Evolutionary conservation across 331 rosid genomes (phyloP).

Genomic region (Quercus phellos): DNA sequence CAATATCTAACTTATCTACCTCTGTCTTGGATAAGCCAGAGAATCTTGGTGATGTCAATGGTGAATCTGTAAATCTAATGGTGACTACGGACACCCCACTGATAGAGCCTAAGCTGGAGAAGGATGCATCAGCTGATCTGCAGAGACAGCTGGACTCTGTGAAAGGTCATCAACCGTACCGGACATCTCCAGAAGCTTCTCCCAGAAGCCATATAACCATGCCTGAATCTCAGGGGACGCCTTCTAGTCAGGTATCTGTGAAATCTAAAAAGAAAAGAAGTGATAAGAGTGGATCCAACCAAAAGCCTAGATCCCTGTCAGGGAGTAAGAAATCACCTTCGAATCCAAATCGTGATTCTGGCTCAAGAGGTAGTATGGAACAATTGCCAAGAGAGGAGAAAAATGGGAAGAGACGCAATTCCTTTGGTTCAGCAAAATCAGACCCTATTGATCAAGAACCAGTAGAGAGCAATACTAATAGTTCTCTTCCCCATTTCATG

Average conservation of each 20-base stretch:
- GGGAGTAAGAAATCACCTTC: constrained; percentile 61
- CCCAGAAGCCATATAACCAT: constrained; percentile 63
- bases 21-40: constrained; percentile 36
- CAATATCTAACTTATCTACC: constrained; percentile 27
- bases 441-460: constrained; percentile 69
- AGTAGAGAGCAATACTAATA: constrained; percentile 47
- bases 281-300: constrained; percentile 49
- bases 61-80: constrained; percentile 28
- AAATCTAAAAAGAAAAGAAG: constrained; percentile 44
- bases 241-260: constrained; percentile 78
- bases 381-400: constrained; percentile 55
- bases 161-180: constrained; percentile 34
- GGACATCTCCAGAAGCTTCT: constrained; percentile 60
- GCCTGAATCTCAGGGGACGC: constrained; percentile 88
- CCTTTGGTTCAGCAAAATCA: constrained; percentile 62
- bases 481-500: constrained; percentile 81
- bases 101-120: constrained; percentile 32
- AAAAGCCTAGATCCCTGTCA: constrained; percentile 34
- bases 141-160: constrained; percentile 33
- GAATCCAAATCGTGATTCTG: constrained; percentile 46
- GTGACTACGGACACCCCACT: constrained; percentile 30
- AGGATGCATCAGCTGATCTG: constrained; percentile 32
- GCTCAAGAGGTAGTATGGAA: constrained; percentile 52
- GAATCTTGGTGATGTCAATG: constrained; percentile 21
- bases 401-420: constrained; percentile 66